Evolutionary conservation across 2,329 filamentous ascomycete genomes (phyloP).

Genomic region (Aspergillus cejpii): DNA sequence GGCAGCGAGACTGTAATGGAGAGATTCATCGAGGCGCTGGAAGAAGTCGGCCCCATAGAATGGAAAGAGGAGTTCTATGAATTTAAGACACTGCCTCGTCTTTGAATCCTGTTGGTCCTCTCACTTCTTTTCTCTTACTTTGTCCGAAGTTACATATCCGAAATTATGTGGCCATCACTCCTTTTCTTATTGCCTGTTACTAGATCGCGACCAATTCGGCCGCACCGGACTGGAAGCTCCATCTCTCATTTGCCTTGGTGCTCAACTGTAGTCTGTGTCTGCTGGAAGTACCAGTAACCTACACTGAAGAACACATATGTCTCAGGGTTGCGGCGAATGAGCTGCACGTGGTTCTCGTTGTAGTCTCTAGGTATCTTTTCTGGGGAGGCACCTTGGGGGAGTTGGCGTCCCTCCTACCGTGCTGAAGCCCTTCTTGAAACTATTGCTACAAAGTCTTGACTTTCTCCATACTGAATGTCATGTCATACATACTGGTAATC

Average conservation of each 20-base stretch:
- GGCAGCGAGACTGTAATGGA: not conserved
- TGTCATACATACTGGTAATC: slow-evolving; percentile 37
- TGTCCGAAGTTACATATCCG: not conserved
- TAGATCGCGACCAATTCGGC: slow-evolving; percentile 3
- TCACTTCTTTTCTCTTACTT: not conserved
- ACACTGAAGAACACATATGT: slow-evolving; percentile 4
- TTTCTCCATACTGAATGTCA: slow-evolving; percentile 38
- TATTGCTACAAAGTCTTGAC: slow-evolving; percentile 35
- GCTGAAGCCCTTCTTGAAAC: slow-evolving; percentile 26
- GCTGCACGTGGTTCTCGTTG: not conserved
- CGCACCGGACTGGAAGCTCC: slow-evolving; percentile 3
- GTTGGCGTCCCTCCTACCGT: slow-evolving; percentile 21
- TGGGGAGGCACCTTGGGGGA: slow-evolving; percentile 20
- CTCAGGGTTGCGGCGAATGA: slow-evolving; percentile 5
- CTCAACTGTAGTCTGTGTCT: slow-evolving; percentile 4
- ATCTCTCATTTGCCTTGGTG: slow-evolving; percentile 2
- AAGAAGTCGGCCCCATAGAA: slow-evolving; percentile 5
- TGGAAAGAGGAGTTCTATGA: slow-evolving; percentile 9
- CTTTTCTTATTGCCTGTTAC: not conserved
- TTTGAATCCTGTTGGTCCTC: not conserved
- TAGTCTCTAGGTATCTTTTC: not conserved
- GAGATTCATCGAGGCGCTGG: slow-evolving; percentile 2
- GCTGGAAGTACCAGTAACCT: slow-evolving; percentile 7
- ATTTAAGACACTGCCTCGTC: slow-evolving; percentile 2
- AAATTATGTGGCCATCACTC: not conserved